Evolutionary conservation across 208 protist genomes (phyloP).

Genomic region (Spongospora subterranea): DNA sequence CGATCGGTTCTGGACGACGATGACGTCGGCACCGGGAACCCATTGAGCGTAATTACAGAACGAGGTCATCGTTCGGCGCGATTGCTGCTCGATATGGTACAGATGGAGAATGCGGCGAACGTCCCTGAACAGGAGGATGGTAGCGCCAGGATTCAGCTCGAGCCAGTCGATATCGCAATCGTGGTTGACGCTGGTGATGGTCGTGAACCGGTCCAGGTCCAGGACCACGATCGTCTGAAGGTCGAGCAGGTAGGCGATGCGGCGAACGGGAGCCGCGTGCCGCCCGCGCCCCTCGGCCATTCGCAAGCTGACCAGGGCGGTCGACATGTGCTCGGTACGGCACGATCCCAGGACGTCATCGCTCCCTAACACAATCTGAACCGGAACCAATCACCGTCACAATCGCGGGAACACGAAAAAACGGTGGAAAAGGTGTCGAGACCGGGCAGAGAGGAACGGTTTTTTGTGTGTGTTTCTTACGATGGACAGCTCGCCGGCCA

Average conservation of each 20-base stretch:
- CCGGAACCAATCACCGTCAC: neutral
- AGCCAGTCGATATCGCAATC: constrained; percentile 91
- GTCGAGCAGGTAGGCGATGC: constrained; percentile 94
- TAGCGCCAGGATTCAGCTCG: constrained; percentile 76
- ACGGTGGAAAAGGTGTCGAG: too few species aligned
- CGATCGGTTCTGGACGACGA: constrained; percentile 86
- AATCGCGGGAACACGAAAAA: too few species aligned
- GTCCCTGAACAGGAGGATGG: constrained; percentile 94
- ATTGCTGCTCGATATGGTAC: constrained; percentile 87
- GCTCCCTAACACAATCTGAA: constrained; percentile 74
- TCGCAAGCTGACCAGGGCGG: constrained; percentile 89
- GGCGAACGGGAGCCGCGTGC: neutral
- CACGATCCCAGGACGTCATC: constrained; percentile 91
- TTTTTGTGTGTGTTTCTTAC: too few species aligned
- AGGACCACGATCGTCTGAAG: constrained; percentile 89
- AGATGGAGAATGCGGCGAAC: constrained; percentile 90
- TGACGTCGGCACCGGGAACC: constrained; percentile 95
- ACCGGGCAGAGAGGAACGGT: too few species aligned
- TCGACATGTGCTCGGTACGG: constrained; percentile 92
- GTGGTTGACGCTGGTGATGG: constrained; percentile 87
- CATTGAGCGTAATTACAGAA: constrained; percentile 96
- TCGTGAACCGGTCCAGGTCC: constrained; percentile 84
- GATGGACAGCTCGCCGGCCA: constrained; percentile 91
- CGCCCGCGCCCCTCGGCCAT: constrained; percentile 68
- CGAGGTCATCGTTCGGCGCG: constrained; percentile 86